Conservation (phyloP, 2,329 filamentous ascomycete genomes). For the Stagonosporopsis chrysanthemi region DNA sequence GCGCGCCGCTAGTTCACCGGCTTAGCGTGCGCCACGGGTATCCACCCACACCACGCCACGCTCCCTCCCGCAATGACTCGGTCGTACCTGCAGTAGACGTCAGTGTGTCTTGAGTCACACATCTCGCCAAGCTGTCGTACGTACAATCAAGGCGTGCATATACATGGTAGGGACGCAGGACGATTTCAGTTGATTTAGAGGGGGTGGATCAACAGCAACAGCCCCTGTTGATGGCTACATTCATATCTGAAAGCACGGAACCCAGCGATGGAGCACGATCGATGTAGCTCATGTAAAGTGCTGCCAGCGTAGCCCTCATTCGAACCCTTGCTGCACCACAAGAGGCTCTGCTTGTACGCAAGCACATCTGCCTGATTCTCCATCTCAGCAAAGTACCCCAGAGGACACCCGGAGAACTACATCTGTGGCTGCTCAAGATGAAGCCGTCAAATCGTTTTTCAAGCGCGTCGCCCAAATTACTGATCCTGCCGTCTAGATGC, state of each 20-base stretch:
- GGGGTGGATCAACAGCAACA: neutral
- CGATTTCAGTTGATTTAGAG: neutral
- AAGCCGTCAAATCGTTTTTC: too few relatives aligned
- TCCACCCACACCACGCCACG: conserved; percentile 12
- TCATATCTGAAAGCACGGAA: neutral
- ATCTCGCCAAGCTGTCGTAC: neutral
- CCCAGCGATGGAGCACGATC: neutral
- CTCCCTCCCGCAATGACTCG: conserved; percentile 13
- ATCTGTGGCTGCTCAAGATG: neutral
- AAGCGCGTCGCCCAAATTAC: neutral
- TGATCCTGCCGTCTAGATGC: neutral
- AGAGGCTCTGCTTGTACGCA: neutral
- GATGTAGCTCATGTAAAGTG: neutral
- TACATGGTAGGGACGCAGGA: neutral
- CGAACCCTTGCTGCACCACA: neutral
- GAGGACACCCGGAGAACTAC: neutral
- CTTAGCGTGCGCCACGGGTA: conserved; percentile 14
- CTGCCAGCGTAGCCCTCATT: neutral
- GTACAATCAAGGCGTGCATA: neutral
- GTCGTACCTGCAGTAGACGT: conserved; percentile 3
- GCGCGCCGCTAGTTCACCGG: conserved; percentile 7
- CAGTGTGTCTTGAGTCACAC: neutral
- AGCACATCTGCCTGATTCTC: neutral
- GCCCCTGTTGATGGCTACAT: neutral
- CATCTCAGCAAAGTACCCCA: neutral